Evolutionary conservation across 352 stramenopile genomes (phyloP).

Genomic region (Hyphochytrium catenoides): DNA sequence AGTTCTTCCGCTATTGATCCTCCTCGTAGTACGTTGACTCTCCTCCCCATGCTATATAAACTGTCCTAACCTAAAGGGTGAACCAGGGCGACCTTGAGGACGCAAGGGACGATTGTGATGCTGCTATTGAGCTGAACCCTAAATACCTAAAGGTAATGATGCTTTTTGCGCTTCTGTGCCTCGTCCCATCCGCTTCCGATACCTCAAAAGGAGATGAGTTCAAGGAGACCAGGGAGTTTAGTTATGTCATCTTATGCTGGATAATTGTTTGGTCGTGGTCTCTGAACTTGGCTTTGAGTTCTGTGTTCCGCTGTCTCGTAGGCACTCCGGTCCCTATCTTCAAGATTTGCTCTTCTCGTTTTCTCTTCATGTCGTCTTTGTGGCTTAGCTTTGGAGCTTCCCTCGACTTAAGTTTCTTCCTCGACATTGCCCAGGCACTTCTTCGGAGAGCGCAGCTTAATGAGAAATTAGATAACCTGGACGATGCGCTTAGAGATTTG

Average conservation of each 20-base stretch:
- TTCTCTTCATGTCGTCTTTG: too few species aligned
- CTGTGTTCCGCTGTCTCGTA: neutral
- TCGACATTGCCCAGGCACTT: too few species aligned
- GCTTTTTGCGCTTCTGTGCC: too few species aligned
- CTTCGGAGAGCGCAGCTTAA: constrained; percentile 68
- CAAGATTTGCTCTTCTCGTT: constrained; percentile 8
- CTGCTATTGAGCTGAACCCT: constrained; percentile 76
- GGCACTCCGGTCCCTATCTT: neutral
- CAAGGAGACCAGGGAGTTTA: too few species aligned
- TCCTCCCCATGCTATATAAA: too few species aligned
- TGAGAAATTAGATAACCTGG: constrained; percentile 75
- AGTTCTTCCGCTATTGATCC: too few species aligned
- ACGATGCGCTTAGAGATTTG: constrained; percentile 63
- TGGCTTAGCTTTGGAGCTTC: too few species aligned
- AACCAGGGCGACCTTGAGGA: constrained; percentile 38
- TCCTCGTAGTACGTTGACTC: too few species aligned
- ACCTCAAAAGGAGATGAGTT: too few species aligned
- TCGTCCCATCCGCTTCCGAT: too few species aligned
- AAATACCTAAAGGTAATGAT: constrained; percentile 85
- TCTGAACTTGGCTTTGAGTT: neutral
- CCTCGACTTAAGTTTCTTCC: too few species aligned
- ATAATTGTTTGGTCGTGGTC: neutral
- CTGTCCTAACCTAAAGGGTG: neutral
- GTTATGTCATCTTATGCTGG: neutral
- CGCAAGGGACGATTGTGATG: constrained; percentile 76